Percentiles rank a stretch among this genome's conserved stretches.
Evolutionary conservation across 2,329 filamentous ascomycete species (phyloP).

Genomic region (Aquanectria penicillioides): DNA sequence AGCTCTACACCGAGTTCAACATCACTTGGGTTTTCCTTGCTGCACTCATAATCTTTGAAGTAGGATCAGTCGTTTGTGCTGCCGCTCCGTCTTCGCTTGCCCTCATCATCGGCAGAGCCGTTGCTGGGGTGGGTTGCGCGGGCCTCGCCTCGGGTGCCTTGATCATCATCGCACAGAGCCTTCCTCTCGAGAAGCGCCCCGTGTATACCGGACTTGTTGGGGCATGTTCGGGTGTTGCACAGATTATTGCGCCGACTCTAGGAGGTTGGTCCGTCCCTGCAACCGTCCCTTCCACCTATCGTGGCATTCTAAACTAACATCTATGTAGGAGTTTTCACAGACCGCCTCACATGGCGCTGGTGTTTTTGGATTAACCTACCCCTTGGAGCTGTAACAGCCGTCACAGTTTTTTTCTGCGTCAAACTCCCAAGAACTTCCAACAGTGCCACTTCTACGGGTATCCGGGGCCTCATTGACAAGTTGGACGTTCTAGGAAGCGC

Average conservation of each 20-base stretch:
- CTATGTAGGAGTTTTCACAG: slow-evolving; percentile 1
- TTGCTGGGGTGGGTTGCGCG: slow-evolving; percentile 4
- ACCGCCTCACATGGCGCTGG: slow-evolving; percentile 11
- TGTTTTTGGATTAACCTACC: slow-evolving; percentile 16
- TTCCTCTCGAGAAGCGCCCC: neutral
- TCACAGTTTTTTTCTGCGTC: slow-evolving; percentile 1
- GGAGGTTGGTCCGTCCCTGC: neutral
- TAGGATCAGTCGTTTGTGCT: neutral
- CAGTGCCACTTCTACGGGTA: neutral
- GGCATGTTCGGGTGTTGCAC: neutral
- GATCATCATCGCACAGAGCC: neutral
- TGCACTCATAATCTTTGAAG: neutral
- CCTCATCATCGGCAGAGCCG: slow-evolving; percentile 6
- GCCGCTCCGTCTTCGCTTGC: neutral
- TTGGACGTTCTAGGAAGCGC: neutral
- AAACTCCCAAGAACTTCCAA: neutral
- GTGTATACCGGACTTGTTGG: neutral
- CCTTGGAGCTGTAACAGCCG: neutral
- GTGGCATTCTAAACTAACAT: neutral
- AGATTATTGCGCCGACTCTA: neutral
- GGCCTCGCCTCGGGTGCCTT: neutral
- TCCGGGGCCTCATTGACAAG: neutral
- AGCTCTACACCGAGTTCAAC: neutral
- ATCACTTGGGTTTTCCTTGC: neutral
- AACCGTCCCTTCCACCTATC: too few relatives aligned